Evolutionary conservation across 1,284 basidiomycete species (phyloP).

Genomic region (Xerocomus cyaneibrunnescens): DNA sequence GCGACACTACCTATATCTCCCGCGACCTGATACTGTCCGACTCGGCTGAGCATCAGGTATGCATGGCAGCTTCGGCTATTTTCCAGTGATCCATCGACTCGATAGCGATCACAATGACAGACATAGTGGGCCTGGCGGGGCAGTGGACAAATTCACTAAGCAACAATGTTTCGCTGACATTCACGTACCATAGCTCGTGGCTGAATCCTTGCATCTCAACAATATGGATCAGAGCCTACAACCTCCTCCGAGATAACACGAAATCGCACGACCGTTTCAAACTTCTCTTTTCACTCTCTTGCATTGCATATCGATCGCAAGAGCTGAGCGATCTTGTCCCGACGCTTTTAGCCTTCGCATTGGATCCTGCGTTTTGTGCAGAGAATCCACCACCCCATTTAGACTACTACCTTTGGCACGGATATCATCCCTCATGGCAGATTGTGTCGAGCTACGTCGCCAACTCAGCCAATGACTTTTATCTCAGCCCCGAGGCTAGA

Average conservation of each 20-base stretch:
- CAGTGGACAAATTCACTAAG: neutral
- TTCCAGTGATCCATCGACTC: neutral
- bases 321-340: neutral
- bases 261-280: neutral
- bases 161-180: neutral
- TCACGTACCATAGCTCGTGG: neutral
- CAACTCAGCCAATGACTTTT: neutral
- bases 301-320: neutral
- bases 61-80: neutral
- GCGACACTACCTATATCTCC: conserved; percentile 7
- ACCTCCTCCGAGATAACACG: neutral
- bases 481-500: neutral
- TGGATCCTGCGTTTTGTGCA: neutral
- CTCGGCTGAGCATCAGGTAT: conserved; percentile 1
- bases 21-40: neutral
- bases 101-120: neutral
- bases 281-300: neutral
- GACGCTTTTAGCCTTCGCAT: neutral
- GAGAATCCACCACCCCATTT: neutral
- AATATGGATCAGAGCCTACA: neutral
- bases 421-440: neutral
- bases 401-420: neutral
- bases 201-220: neutral
- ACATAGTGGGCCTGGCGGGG: neutral
- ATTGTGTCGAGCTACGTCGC: neutral